These are phyloP conservation scores for Cystoderma amianthinum DNA, from an alignment of 768 basidiomycete species.

Conservation along the genomic window DNA sequence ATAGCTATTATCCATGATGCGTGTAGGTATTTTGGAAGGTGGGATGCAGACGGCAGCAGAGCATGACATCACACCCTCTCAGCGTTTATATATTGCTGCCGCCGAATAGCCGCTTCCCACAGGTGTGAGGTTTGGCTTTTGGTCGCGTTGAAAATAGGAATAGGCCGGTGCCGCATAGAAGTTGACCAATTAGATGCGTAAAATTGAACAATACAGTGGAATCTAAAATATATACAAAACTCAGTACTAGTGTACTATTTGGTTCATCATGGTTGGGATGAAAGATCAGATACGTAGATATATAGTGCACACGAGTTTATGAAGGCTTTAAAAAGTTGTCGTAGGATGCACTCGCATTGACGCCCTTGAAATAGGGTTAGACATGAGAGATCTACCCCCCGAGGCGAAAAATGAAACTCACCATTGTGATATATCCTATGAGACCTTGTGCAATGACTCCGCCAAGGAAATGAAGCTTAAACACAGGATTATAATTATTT, in stretches of 20 bases:
- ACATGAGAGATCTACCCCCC: no score
- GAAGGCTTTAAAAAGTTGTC: conserved; percentile 25
- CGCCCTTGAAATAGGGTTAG: conserved; percentile 21
- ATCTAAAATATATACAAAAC: no score
- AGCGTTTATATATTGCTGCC: conserved; percentile 6
- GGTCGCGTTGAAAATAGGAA: no score
- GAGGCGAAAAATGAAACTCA: conserved; percentile 11
- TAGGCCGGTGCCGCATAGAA: no score
- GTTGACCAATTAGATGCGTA: no score
- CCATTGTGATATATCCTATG: conserved; percentile 52
- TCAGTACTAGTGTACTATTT: no score
- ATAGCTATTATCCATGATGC: conserved; percentile 56
- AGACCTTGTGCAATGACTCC: conserved; percentile 44
- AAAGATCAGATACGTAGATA: no score
- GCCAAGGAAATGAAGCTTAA: conserved; percentile 42
- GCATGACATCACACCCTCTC: conserved; percentile 6
- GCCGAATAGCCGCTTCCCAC: no score
- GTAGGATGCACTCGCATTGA: conserved; percentile 30
- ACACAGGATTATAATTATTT: conserved; percentile 44
- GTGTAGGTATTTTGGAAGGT: conserved; percentile 18
- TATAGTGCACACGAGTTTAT: no score
- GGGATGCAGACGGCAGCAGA: conserved; percentile 13
- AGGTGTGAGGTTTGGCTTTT: no score
- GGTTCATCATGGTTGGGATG: no score
- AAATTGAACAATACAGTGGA: no score